A percentile compares a stretch with the other conserved stretches of the same genome.
These are phyloP conservation scores for Suhomyces atakaporum DNA, from an alignment of 1,139 yeast species.

Conservation along the genomic window DNA sequence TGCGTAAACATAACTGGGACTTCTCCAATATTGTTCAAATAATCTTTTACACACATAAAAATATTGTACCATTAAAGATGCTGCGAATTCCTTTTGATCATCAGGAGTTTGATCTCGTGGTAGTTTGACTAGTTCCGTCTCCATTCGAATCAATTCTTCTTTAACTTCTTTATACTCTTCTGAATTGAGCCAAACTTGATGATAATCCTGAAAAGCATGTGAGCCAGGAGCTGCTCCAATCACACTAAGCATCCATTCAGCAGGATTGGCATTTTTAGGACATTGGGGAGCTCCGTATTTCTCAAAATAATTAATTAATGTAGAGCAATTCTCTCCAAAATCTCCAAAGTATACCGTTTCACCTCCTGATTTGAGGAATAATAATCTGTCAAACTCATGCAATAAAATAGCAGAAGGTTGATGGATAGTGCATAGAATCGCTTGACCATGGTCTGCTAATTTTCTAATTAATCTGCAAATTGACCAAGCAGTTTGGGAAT, in stretches of 20 bases:
- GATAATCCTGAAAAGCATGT: slow-evolving; percentile 36
- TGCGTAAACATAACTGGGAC: slow-evolving; percentile 72
- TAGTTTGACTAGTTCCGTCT: slow-evolving; percentile 28
- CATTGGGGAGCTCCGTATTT: slow-evolving; percentile 52
- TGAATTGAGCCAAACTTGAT: slow-evolving; percentile 36
- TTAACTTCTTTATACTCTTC: slow-evolving; percentile 25
- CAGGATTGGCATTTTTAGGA: slow-evolving; percentile 50
- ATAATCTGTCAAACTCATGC: slow-evolving; percentile 70
- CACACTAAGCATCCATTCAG: slow-evolving; percentile 59
- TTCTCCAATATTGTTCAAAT: slow-evolving; percentile 69
- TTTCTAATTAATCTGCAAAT: slow-evolving; percentile 44
- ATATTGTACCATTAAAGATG: slow-evolving; percentile 51
- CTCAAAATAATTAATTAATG: slow-evolving; percentile 58
- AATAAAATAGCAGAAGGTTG: slow-evolving; percentile 45
- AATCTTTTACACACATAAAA: slow-evolving; percentile 54
- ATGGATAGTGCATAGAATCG: slow-evolving; percentile 46
- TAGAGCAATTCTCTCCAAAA: slow-evolving; percentile 58
- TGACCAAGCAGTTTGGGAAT: slow-evolving; percentile 49
- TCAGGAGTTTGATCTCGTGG: slow-evolving; percentile 29
- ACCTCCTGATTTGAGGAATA: slow-evolving; percentile 52
- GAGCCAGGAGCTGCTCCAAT: slow-evolving; percentile 44
- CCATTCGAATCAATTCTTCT: slow-evolving; percentile 29
- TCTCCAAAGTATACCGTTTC: slow-evolving; percentile 81
- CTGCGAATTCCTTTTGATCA: slow-evolving; percentile 41
- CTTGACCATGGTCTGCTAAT: slow-evolving; percentile 46